These are phyloP conservation scores for Orbilia javanica DNA, from an alignment of 2,329 filamentous ascomycete species.

Conservation along the genomic window DNA sequence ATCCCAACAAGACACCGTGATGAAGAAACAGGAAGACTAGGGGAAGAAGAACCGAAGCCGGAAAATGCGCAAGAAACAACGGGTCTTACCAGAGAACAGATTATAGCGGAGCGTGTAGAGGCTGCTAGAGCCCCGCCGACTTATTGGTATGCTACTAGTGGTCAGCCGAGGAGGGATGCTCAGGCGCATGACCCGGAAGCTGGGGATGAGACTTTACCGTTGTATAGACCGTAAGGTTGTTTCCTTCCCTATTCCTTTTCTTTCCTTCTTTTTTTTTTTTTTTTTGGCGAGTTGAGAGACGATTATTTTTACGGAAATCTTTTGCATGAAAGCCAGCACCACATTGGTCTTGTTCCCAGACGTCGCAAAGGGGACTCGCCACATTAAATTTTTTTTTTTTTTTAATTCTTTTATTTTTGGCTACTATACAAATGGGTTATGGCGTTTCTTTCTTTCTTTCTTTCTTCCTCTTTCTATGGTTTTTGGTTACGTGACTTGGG, in stretches of 20 bases:
- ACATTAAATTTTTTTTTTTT: too few species aligned
- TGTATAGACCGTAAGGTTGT: conserved; percentile 12
- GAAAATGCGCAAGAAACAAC: not conserved
- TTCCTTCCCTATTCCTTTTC: too few species aligned
- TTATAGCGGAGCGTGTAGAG: conserved; percentile 5
- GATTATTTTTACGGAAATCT: not conserved
- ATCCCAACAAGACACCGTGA: not conserved
- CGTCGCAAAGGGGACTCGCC: too few species aligned
- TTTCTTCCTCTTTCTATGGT: not conserved
- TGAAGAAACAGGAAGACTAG: too few species aligned
- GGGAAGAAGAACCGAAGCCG: conserved; percentile 4
- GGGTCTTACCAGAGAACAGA: conserved; percentile 20
- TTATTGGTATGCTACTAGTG: conserved; percentile 40
- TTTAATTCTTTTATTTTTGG: too few species aligned
- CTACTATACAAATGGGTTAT: not conserved
- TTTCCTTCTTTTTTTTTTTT: too few species aligned
- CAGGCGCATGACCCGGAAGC: not conserved
- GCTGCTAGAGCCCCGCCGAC: conserved; percentile 30
- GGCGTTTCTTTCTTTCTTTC: not conserved
- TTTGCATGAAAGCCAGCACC: too few species aligned
- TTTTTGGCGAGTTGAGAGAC: too few species aligned
- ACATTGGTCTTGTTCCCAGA: too few species aligned
- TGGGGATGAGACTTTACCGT: conserved; percentile 22
- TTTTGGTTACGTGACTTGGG: not conserved
- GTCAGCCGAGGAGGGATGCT: not conserved